Base-by-base conservation (phyloP, 805 yeast species). In the Candida alai region DNA sequence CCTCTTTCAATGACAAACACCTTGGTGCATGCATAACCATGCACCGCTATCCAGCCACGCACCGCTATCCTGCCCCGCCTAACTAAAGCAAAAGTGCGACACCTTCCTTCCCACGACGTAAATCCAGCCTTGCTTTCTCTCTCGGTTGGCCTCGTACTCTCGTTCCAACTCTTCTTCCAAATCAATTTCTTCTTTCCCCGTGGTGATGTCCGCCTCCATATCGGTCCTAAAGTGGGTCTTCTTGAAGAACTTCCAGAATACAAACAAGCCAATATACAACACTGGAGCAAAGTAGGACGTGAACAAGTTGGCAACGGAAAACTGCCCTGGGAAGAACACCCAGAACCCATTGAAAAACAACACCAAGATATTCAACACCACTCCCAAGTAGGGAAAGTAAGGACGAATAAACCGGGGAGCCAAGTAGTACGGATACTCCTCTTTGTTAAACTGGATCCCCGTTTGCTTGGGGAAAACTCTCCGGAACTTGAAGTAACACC, bases 341-440 rank as follows among this genome's bases (percentile, higher is more conserved):
- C 64, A 58, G 46, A 62, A 62, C 12, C 75, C 76, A 36, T 62
- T 61, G 51, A 60, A 62, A 21, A 62, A 41, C 25, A 62, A 48
- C 22, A 62, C 53, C 12, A 51, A 6, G 6, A 41, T 23, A 41
- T 46, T 52, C 28, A 60, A 32, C 23, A 48, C 42, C 12, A 37
- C 38, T 5, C 55, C 59, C 18, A 56, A 47, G 24, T 55, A 52
- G 4, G 58, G 42, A 46, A 51, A 43, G 30, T 40, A 50, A 31
- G 62, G 62, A 30, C 48, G 50, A 19, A 54, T 48, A 31, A 50
- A 48, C 26, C 30, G 28, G 19, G 55, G 49, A 5, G 55, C 51
- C 24, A 35, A 39, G 37, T 36, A 54, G 24, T 48, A 47, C 1
- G 41, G 20, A 32, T 39, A 43, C 10, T 23, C 29, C 33, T 40